Percentiles rank a stretch among this genome's conserved stretches.
Evolutionary conservation across 257 asterid species (phyloP).

Genomic region (Solanum ossicruentum): DNA sequence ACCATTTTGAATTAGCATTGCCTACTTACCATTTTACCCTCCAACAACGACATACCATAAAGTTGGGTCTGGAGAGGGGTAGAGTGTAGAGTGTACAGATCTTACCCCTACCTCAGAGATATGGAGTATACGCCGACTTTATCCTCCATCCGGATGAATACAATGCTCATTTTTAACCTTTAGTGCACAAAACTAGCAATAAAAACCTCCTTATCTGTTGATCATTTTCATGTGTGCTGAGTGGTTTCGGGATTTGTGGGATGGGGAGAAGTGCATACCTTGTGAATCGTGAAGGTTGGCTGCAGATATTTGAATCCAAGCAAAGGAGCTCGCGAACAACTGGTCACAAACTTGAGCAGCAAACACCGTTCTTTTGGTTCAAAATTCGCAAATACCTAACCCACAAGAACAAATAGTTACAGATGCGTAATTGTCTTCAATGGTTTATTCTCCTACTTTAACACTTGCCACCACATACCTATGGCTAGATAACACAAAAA

Average conservation of each 20-base stretch:
- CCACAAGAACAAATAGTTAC: slow-evolving; percentile 2
- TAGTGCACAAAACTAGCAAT: neutral
- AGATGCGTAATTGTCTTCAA: neutral
- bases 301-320: slow-evolving; percentile 94
- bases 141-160: neutral
- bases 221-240: neutral
- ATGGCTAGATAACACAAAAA: neutral
- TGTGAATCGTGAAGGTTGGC: slow-evolving; percentile 91
- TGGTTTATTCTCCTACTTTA: neutral
- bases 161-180: neutral
- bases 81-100: too few relatives aligned
- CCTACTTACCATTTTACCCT: neutral
- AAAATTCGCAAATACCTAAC: slow-evolving; percentile 65
- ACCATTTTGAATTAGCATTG: neutral
- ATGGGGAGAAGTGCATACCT: slow-evolving; percentile 29
- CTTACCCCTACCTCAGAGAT: too few relatives aligned
- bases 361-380: slow-evolving; percentile 83
- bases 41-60: too few relatives aligned
- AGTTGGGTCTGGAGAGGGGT: too few relatives aligned
- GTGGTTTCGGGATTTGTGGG: neutral
- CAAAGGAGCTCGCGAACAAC: slow-evolving; percentile 96
- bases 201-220: neutral
- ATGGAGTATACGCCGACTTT: neutral
- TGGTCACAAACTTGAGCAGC: slow-evolving; percentile 95
- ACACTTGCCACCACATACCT: neutral